Base-by-base conservation (phyloP, 225 moss, liverwort and hornwort species). In the Sphagnum contortum region DNA sequence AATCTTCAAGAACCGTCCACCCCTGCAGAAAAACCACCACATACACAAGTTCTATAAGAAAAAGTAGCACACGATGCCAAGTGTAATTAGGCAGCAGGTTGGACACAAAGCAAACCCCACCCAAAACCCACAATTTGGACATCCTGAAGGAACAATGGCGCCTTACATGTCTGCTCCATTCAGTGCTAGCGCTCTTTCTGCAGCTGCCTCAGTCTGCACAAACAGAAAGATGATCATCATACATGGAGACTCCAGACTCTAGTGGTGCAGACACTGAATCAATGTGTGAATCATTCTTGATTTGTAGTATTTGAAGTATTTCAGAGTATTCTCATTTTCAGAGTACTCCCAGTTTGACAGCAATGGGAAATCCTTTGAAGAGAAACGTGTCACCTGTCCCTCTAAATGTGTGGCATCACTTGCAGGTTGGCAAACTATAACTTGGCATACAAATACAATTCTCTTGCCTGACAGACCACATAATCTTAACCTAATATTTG, bases 1-100 rank as follows among this genome's bases (percentile, higher is more conserved):
- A 67, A 98, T 84, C 65, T 93, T 98, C 50, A 93, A 67, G 58
- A 87, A 92, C 2, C 87, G 85, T 3, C 98, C 98, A 12, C 93
- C 90, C 91, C 91, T 94, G 73, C 69, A 57, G 2, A 5, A 47
- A 71, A 50, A 64, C 53, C 44, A 56, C 55, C 55, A 71, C n/a
- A 44, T 8, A 11, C 47, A 57, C 64, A 57, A 54, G 64, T 64
- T 45, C 57, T 44, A 63, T 57, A 51, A 12, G 12, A 45, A 65
- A 55, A 5, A 58, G 54, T 45, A 6, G 3, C 48, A 44, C 48
- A 49, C 45, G 1, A 55, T 3, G 8, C 10, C 44, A 4, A 45
- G 6, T 12, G 7, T 7, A 8, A 45, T 60, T 13, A 29, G 29
- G 60, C 60, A 45, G 7, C 44, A 60, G 60, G 7, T 60, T 6